Conservation (phyloP, 2,329 filamentous ascomycete species). For the Rutstroemia sp. region DNA sequence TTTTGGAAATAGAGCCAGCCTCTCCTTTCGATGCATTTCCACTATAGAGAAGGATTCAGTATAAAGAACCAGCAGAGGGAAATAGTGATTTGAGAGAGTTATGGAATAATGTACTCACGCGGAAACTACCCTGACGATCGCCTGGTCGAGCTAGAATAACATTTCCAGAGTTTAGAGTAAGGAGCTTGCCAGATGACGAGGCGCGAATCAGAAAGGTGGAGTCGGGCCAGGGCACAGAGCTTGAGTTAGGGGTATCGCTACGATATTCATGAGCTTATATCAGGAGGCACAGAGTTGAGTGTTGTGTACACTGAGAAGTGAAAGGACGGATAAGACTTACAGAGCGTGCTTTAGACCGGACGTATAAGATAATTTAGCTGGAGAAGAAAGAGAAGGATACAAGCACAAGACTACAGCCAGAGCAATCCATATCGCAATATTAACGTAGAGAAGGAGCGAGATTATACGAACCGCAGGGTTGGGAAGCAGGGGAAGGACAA, state of each 20-base stretch:
- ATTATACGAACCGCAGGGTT: constrained; percentile 37
- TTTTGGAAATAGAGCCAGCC: constrained; percentile 6
- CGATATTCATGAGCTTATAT: neutral
- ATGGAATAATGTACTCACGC: neutral
- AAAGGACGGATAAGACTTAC: neutral
- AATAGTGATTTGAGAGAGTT: neutral
- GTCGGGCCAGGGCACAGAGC: neutral
- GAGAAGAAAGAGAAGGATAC: constrained; percentile 59
- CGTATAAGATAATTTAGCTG: constrained; percentile 78
- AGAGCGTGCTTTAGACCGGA: constrained; percentile 90
- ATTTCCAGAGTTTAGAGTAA: neutral
- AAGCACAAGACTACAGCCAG: constrained; percentile 45
- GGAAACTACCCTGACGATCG: neutral
- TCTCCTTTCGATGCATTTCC: neutral
- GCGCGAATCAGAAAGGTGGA: neutral
- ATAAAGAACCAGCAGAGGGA: neutral
- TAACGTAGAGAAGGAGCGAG: constrained; percentile 41
- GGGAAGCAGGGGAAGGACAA: constrained; percentile 13
- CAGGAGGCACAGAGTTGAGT: neutral
- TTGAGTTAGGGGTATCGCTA: constrained; percentile 38
- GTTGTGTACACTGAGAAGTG: too few species aligned
- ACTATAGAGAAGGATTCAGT: neutral
- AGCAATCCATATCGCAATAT: constrained; percentile 47
- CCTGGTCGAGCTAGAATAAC: neutral
- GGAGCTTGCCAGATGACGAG: neutral